These are phyloP conservation scores for Candida sithepensis DNA, from an alignment of 805 yeast species.

Conservation along the genomic window DNA sequence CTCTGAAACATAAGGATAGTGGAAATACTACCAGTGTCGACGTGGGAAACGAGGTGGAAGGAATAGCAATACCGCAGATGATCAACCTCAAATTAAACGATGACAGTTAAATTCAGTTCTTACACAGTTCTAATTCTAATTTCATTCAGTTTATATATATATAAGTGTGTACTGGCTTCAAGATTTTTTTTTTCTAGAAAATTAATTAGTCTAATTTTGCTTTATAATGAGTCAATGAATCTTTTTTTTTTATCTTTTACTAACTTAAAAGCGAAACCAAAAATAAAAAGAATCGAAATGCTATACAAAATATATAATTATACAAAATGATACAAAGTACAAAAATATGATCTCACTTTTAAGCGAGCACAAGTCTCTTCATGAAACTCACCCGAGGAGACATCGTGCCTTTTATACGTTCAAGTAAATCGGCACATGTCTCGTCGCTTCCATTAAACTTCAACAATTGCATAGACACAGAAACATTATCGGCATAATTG, in stretches of 20 bases:
- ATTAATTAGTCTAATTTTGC: neutral
- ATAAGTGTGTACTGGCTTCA: neutral
- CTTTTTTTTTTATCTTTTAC: too few species aligned
- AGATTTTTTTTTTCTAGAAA: neutral
- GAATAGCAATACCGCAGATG: neutral
- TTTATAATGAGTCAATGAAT: neutral
- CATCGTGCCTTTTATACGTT: neutral
- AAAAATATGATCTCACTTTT: too few species aligned
- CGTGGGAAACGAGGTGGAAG: neutral
- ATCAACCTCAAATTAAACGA: neutral
- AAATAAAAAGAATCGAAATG: too few species aligned
- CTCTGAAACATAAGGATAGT: too few species aligned
- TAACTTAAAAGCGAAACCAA: too few species aligned
- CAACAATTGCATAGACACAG: neutral
- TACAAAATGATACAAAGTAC: too few species aligned
- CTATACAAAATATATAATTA: too few species aligned
- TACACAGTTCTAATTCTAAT: neutral
- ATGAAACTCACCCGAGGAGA: neutral
- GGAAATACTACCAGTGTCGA: neutral
- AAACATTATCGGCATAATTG: neutral
- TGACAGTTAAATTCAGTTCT: neutral
- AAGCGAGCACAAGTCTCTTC: too few species aligned
- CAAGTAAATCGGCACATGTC: neutral
- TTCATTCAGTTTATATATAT: neutral
- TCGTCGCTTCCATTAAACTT: neutral